These are phyloP conservation scores for Juglanconis juglandina DNA, from an alignment of 2,329 filamentous ascomycete species.

Conservation along the genomic window DNA sequence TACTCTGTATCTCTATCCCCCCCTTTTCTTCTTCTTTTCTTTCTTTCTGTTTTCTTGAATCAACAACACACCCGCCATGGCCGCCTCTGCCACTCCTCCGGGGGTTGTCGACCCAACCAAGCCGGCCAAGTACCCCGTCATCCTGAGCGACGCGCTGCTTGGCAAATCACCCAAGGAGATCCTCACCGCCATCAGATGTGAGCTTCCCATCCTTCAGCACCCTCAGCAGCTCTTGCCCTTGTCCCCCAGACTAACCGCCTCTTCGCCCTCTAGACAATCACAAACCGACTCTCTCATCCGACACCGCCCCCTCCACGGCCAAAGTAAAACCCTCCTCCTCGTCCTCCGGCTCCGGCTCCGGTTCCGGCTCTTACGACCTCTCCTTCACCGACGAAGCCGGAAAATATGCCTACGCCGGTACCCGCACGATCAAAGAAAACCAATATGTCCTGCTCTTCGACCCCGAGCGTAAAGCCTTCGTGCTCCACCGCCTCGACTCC, in stretches of 20 bases:
- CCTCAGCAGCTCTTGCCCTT: background rate
- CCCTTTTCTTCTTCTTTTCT: background rate
- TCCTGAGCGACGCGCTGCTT: conserved; percentile 60
- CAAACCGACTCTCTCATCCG: conserved; percentile 51
- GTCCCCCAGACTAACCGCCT: background rate
- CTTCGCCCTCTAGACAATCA: conserved; percentile 52
- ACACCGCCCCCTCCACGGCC: conserved; percentile 45
- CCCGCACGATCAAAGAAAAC: conserved; percentile 47
- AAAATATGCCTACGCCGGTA: conserved; percentile 60
- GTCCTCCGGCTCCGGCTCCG: conserved; percentile 20
- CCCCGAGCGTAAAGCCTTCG: conserved; percentile 67
- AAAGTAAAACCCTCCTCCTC: conserved; percentile 48
- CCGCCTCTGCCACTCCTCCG: conserved; percentile 21
- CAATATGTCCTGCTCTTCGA: conserved; percentile 75
- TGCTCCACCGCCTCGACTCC: conserved; percentile 78
- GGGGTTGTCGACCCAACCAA: conserved; percentile 56
- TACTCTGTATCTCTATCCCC: background rate
- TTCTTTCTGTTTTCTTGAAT: background rate
- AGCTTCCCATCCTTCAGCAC: conserved; percentile 19
- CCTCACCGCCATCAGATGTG: conserved; percentile 61
- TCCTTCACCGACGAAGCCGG: conserved; percentile 52
- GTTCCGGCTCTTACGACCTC: conserved; percentile 53
- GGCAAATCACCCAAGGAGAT: conserved; percentile 54
- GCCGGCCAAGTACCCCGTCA: conserved; percentile 59
- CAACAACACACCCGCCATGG: conserved; percentile 23